phyloP scores from a whole-genome alignment of 192 early-diverging fungal species.

The Gonapodya sp. region DNA sequence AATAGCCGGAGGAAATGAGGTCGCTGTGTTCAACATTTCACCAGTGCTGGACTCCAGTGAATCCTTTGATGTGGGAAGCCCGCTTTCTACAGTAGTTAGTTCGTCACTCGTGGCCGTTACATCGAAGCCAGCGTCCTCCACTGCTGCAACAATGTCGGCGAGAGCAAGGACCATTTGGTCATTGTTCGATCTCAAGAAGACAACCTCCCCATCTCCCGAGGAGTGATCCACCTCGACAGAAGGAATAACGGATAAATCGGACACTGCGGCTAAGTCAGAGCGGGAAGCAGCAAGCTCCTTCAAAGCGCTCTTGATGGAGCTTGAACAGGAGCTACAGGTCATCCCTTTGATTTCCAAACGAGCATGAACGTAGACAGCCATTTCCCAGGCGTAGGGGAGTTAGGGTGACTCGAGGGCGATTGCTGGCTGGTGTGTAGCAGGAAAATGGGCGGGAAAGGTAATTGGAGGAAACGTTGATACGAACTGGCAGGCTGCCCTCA shows the following conservation, averaged over 20 bases:
- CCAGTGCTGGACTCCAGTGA: too few species aligned
- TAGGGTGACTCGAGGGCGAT: too few species aligned
- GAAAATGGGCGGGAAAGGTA: too few species aligned
- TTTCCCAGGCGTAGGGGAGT: not conserved
- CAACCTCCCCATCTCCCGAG: not conserved
- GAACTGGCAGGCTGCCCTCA: too few species aligned
- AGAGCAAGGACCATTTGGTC: not conserved
- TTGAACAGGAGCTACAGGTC: not conserved
- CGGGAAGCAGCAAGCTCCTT: not conserved
- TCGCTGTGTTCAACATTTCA: too few species aligned
- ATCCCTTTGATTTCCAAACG: not conserved
- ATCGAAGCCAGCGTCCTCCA: slow-evolving; percentile 58
- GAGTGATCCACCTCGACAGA: not conserved
- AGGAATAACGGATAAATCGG: not conserved
- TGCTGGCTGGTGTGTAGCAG: too few species aligned
- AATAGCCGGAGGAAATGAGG: too few species aligned
- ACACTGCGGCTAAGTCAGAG: not conserved
- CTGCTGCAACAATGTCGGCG: slow-evolving; percentile 27
- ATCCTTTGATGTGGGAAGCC: too few species aligned
- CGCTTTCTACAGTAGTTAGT: too few species aligned
- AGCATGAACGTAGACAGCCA: not conserved
- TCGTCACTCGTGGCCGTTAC: slow-evolving; percentile 13
- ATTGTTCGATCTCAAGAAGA: not conserved
- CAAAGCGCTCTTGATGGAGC: not conserved
- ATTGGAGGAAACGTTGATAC: too few species aligned